These are phyloP conservation scores for Pseudohalonectria lignicola DNA, from an alignment of 2,329 filamentous ascomycete species.

Conservation along the genomic window DNA sequence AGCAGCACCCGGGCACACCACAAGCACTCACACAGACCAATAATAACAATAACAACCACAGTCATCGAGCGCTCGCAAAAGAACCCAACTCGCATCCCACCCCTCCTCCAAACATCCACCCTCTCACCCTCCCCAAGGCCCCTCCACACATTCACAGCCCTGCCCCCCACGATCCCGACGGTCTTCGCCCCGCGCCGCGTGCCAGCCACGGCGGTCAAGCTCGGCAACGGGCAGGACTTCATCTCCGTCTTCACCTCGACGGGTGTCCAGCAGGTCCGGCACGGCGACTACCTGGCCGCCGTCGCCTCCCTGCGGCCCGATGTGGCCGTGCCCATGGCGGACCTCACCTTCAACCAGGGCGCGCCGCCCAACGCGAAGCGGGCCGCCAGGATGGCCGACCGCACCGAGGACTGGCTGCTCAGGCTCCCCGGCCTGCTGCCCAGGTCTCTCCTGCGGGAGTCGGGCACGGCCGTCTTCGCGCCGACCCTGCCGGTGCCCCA, in stretches of 20 bases:
- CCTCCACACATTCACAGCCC: conserved; percentile 66
- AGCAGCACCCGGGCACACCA: too few species aligned
- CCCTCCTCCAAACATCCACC: conserved; percentile 29
- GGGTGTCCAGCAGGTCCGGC: conserved; percentile 64
- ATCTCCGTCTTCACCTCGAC: conserved; percentile 78
- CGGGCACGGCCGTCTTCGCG: conserved; percentile 40
- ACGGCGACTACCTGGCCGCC: conserved; percentile 57
- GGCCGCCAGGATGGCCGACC: conserved; percentile 70
- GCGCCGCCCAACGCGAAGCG: conserved; percentile 56
- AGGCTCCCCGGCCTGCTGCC: conserved; percentile 45
- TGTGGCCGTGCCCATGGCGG: conserved; percentile 67
- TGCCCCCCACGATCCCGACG: conserved; percentile 53
- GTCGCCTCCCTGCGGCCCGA: conserved; percentile 62
- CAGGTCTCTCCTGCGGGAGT: conserved; percentile 3
- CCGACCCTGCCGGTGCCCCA: conserved; percentile 66
- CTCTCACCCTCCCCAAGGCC: conserved; percentile 32
- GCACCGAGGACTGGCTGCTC: conserved; percentile 73
- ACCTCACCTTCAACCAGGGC: conserved; percentile 40
- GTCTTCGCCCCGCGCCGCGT: conserved; percentile 69
- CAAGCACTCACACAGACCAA: too few species aligned
- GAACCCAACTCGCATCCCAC: conserved; percentile 29
- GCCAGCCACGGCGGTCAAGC: conserved; percentile 61
- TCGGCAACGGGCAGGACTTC: conserved; percentile 58
- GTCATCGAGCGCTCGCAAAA: conserved; percentile 38
- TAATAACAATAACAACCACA: conserved; percentile 18